phyloP scores from a whole-genome alignment of 345 rosid genomes.

The Syzygium oleosum region DNA sequence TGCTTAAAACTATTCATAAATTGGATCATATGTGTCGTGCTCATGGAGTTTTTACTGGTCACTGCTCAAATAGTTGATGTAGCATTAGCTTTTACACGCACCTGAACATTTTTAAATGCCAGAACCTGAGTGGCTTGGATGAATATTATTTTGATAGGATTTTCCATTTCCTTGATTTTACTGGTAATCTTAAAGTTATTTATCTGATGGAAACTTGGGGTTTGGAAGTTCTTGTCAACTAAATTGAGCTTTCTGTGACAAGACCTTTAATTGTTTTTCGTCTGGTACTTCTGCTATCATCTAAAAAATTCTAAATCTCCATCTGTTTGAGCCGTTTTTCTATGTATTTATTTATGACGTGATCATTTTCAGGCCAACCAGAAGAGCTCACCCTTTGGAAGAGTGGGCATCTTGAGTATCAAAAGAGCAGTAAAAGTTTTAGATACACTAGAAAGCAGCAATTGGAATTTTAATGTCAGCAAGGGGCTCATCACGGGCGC shows the following conservation, averaged over 20 bases:
- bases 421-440: conserved; percentile 69
- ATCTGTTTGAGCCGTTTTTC: not conserved
- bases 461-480: conserved; percentile 55
- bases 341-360: not conserved
- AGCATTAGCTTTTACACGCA: not conserved
- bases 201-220: not conserved
- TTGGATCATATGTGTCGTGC: not conserved
- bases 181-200: not conserved
- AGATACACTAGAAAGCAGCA: conserved; percentile 70
- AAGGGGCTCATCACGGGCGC: conserved; percentile 39
- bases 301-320: not conserved
- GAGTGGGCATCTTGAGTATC: conserved; percentile 47
- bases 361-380: conserved; percentile 21
- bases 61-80: not conserved
- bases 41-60: not conserved
- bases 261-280: not conserved
- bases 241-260: not conserved
- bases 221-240: not conserved
- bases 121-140: not conserved
- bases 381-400: conserved; percentile 54
- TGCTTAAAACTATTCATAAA: not conserved
- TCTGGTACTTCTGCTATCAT: not conserved
- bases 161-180: not conserved
- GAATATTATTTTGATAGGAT: not conserved
- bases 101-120: not conserved